Base-by-base conservation (phyloP, 768 basidiomycete species). In the Amanita brunnescens region DNA sequence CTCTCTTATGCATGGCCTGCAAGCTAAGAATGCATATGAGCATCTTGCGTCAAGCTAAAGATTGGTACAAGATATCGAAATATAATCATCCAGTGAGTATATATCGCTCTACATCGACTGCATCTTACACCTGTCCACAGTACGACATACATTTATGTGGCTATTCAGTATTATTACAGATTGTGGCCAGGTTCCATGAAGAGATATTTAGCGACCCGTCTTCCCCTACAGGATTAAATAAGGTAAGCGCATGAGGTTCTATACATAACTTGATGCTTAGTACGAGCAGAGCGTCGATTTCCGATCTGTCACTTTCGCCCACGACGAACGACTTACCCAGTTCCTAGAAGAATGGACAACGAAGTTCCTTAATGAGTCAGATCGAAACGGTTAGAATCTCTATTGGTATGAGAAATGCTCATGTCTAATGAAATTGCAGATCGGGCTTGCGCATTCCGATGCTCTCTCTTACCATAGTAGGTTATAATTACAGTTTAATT, bases 111-210 rank as follows among this genome's bases (percentile, higher is more conserved):
- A 29, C 26, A 7, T 23, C 20, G 12, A n/a, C 34, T 20, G 40
- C n/a, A n/a, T 35, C 35, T 58, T 10, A 52, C 55, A 33, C 46
- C n/a, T 38, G 7, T 77, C 2, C 12, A 16, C 49, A 87, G 85
- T 84, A 81, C 59, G 87, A 90, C 58, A 68, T 89, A 40, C 86
- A 89, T 54, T 68, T 89, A 21, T 89, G 85, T 58, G 83, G 76
- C 20, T 85, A 90, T 58, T 80, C 85, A 1, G 75, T 76, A 12
- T 70, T 89, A 30, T 65, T 90, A 40, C 78, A 81, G 33, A 81
- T 89, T 41, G 78, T 89, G 6, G 78, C 82, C 12, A 75, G 74
- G 30, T 89, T 87, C 69, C 87, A 88, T 54, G 85, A 87, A 43
- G 80, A 81, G 47, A 80, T 91, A 16, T 87, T 84, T 61, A 86